Base-by-base conservation (phyloP, 2,329 filamentous ascomycete genomes). In the Pseudogymnoascus sp. region DNA sequence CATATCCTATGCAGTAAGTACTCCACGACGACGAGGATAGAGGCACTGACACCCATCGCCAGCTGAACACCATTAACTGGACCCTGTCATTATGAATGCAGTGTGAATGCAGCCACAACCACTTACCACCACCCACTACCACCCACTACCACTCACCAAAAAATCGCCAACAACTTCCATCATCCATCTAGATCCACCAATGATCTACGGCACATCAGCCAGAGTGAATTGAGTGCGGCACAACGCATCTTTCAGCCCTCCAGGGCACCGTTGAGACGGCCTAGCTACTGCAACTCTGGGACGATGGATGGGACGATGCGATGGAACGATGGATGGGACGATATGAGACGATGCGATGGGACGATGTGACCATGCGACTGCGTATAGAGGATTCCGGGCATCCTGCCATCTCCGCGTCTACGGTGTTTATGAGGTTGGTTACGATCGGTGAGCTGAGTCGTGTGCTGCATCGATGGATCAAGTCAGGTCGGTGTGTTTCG, bases 171-270 rank as follows among this genome's bases (percentile, higher is more conserved):
- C 60, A 14, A 62, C 62, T 14, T 18, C 63, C 35, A 61, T 49
- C 11, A 45, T 64, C 11, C 69, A 63, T 62, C 63, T 60, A 62
- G 60, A 61, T 58, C 38, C 61, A 14, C 43, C 49, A 12, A 69
- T 67, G 1, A 62, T 62, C 28, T 68, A 66, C 23, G 67, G 60
- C 18, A 70, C 67, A 6, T 61, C 6, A 52, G 43, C 23, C 23
- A 28, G 7, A 16, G 43, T 16, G 14, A 7, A 28, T 49, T 5
- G 7, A 28, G 7, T 52, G n/a, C 23, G n/a, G 25, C 45, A 52
- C n/a, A 52, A 23, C 83, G 79, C 49, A 55, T 55, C 49, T 33
- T 55, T 55, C 45, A 55, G 45, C 25, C 45, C n/a, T 33, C 9
- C 45, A 55, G 45, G 25, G n/a, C 45, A 31, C 3, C 45, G n/a